Evolutionary conservation across 345 rosid genomes (phyloP).

Genomic region (Rhizophora apiculata): DNA sequence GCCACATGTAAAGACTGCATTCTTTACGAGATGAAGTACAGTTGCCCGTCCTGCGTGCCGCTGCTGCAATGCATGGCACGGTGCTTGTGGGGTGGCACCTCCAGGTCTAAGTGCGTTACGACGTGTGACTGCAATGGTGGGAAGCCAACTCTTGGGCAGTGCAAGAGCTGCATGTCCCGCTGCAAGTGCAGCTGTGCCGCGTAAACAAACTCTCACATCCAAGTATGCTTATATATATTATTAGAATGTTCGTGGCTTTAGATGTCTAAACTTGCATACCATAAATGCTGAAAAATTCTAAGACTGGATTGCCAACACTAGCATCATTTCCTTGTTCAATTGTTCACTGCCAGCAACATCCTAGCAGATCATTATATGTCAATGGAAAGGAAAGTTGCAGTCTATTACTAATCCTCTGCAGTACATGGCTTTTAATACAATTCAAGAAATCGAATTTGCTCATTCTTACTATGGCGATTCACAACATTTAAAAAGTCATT

Average conservation of each 20-base stretch:
- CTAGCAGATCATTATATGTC: too few species aligned
- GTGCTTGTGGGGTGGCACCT: slow-evolving; percentile 71
- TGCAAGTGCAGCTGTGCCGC: slow-evolving; percentile 64
- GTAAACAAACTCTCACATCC: too few species aligned
- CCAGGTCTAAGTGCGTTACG: slow-evolving; percentile 36
- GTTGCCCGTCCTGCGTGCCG: slow-evolving; percentile 58
- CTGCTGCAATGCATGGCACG: slow-evolving; percentile 66
- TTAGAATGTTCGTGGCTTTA: slow-evolving; percentile 11
- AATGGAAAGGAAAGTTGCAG: background rate
- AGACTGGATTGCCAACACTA: background rate
- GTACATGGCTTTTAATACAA: too few species aligned
- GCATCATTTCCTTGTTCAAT: too few species aligned
- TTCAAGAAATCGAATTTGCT: background rate
- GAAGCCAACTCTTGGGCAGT: slow-evolving; percentile 46
- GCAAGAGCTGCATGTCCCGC: slow-evolving; percentile 63
- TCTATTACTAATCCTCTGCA: too few species aligned
- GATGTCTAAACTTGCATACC: background rate
- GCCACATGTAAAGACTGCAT: slow-evolving; percentile 54
- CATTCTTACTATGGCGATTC: background rate
- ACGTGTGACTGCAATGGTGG: slow-evolving; percentile 51
- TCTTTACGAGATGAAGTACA: slow-evolving; percentile 42
- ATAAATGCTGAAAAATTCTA: background rate
- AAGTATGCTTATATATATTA: too few species aligned
- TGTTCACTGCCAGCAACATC: too few species aligned
- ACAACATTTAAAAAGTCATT: slow-evolving; percentile 2